Evolutionary conservation across 352 stramenopile species (phyloP).

Genomic region (Pythium folliculosum): DNA sequence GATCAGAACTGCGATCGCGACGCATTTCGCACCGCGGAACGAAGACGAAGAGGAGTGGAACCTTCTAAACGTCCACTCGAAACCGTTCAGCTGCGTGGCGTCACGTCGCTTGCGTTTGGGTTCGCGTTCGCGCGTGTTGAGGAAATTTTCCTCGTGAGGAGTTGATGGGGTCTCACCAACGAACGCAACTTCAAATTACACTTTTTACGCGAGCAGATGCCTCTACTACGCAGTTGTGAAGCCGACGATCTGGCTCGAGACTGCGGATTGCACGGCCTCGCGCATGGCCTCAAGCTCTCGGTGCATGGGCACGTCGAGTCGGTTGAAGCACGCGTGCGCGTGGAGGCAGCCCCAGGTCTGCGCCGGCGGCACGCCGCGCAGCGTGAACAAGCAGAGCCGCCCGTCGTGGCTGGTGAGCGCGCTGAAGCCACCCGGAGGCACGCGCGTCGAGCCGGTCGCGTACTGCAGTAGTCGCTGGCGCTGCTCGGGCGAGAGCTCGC

Average conservation of each 20-base stretch:
- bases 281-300: slow-evolving; percentile 1
- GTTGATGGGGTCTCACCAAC: not conserved
- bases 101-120: too few species aligned
- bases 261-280: not conserved
- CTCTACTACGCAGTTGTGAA: slow-evolving; percentile 17
- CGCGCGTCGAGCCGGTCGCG: slow-evolving; percentile 37
- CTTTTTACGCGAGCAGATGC: too few species aligned
- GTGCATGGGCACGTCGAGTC: slow-evolving; percentile 87
- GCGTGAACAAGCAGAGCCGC: slow-evolving; percentile 27
- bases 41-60: too few species aligned
- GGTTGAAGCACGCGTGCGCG: slow-evolving; percentile 47
- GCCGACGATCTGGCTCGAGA: slow-evolving; percentile 8
- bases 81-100: too few species aligned
- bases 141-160: not conserved
- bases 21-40: too few species aligned
- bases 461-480: slow-evolving; percentile 37
- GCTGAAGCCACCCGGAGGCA: slow-evolving; percentile 31
- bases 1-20: too few species aligned
- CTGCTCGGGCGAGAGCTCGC: slow-evolving; percentile 35
- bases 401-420: slow-evolving; percentile 32
- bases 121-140: not conserved
- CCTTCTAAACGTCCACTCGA: too few species aligned
- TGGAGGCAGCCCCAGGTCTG: slow-evolving; percentile 12
- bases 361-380: not conserved
- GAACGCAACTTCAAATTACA: too few species aligned